A percentile compares a stretch with the other conserved stretches of the same genome.
Evolutionary conservation across 192 early-diverging fungal genomes (phyloP).

Genomic region (Backusella luteola): DNA sequence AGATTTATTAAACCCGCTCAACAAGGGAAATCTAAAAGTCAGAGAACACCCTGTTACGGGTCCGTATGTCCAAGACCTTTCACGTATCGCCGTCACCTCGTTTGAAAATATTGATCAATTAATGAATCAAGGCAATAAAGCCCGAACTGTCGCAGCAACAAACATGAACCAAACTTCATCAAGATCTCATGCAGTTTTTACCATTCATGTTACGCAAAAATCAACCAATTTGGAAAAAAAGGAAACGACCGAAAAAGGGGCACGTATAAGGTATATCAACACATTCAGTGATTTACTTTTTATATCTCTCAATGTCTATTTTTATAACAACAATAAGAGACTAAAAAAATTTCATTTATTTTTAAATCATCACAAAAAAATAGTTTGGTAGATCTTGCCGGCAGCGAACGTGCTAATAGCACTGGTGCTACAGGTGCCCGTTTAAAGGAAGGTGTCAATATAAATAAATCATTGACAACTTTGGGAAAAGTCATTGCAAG

Average conservation of each 20-base stretch:
- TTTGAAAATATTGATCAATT: conserved; percentile 66
- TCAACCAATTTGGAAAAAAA: conserved; percentile 42
- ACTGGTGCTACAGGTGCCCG: conserved; percentile 83
- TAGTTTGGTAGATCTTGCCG: conserved; percentile 87
- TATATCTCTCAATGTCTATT: not conserved
- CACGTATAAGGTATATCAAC: conserved; percentile 58
- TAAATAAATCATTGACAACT: conserved; percentile 91
- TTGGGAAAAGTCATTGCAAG: conserved; percentile 94
- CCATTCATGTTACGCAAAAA: conserved; percentile 68
- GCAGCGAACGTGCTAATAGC: conserved; percentile 85
- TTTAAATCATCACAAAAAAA: conserved; percentile 5
- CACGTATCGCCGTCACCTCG: conserved; percentile 75
- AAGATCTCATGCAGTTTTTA: conserved; percentile 86
- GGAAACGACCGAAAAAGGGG: conserved; percentile 66
- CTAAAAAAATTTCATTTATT: not conserved
- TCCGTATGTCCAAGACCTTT: conserved; percentile 92
- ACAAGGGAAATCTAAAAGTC: conserved; percentile 72
- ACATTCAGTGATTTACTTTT: not conserved
- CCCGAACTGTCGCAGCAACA: conserved; percentile 86
- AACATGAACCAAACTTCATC: conserved; percentile 93
- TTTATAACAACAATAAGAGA: not conserved
- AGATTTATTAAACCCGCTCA: conserved; percentile 75
- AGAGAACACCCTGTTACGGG: conserved; percentile 76
- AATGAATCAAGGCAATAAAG: conserved; percentile 80
- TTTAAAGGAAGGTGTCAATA: conserved; percentile 92